These are phyloP conservation scores for Amanita exitialis DNA, from an alignment of 768 basidiomycete species.

Conservation along the genomic window DNA sequence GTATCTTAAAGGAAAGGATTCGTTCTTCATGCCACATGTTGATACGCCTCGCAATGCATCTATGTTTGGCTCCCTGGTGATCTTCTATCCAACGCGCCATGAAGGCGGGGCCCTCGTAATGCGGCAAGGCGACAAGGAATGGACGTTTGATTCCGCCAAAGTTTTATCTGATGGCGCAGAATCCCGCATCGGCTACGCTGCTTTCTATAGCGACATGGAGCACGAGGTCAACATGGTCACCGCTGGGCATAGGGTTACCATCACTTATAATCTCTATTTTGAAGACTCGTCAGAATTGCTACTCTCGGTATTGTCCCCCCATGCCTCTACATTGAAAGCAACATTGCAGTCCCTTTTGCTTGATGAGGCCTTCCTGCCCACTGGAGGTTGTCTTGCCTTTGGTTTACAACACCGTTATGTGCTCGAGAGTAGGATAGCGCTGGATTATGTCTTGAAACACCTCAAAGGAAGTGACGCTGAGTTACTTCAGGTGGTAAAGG, in stretches of 20 bases:
- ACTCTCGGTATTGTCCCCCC: background rate
- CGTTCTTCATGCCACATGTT: conserved; percentile 40
- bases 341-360: conserved; percentile 17
- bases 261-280: conserved; percentile 33
- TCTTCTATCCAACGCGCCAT: conserved; percentile 35
- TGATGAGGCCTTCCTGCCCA: conserved; percentile 17
- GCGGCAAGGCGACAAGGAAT: conserved; percentile 22
- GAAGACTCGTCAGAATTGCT: background rate
- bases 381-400: conserved; percentile 24
- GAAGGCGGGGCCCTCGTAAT: conserved; percentile 34
- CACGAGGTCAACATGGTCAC: conserved; percentile 26
- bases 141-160: conserved; percentile 25
- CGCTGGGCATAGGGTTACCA: conserved; percentile 27
- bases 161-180: conserved; percentile 2
- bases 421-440: conserved; percentile 4
- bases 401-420: conserved; percentile 26
- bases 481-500: conserved; percentile 11
- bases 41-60: conserved; percentile 32
- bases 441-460: conserved; percentile 9
- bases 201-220: conserved; percentile 28
- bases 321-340: conserved; percentile 9
- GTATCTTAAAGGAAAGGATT: conserved; percentile 21
- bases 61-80: conserved; percentile 44
- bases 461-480: conserved; percentile 22
- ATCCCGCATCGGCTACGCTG: conserved; percentile 23